phyloP scores from a whole-genome alignment of 1,139 yeast genomes.

The Blastobotrys indianensis region DNA sequence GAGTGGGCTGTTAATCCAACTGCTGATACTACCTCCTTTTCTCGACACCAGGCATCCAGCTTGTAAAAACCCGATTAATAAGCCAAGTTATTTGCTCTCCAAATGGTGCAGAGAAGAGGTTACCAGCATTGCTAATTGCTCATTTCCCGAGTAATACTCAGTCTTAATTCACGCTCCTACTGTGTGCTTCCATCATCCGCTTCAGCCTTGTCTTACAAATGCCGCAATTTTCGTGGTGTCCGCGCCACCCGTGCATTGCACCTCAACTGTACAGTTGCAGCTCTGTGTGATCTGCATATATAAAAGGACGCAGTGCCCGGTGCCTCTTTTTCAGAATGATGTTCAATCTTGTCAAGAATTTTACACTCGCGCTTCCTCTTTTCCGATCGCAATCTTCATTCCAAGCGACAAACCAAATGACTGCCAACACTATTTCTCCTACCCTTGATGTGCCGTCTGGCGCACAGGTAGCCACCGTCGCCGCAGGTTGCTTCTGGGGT shows the following conservation, averaged over 20 bases:
- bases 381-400: constrained; percentile 2
- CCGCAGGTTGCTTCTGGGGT: constrained; percentile 83
- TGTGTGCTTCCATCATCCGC: no score
- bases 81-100: no score
- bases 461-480: constrained; percentile 37
- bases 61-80: no score
- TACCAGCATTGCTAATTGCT: no score
- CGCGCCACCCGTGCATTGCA: not conserved
- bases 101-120: no score
- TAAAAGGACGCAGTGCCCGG: not conserved
- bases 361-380: not conserved
- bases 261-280: not conserved
- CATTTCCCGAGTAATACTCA: no score
- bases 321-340: not conserved
- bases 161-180: no score
- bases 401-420: constrained; percentile 2
- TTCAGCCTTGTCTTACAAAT: no score
- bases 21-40: no score
- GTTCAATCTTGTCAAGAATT: not conserved
- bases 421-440: constrained; percentile 24
- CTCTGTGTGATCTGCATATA: not conserved
- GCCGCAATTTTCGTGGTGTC: no score
- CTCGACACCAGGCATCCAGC: no score
- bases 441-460: constrained; percentile 28
- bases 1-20: no score